phyloP scores from a whole-genome alignment of 225 moss, liverwort and hornwort species.

The Asterella californica region DNA sequence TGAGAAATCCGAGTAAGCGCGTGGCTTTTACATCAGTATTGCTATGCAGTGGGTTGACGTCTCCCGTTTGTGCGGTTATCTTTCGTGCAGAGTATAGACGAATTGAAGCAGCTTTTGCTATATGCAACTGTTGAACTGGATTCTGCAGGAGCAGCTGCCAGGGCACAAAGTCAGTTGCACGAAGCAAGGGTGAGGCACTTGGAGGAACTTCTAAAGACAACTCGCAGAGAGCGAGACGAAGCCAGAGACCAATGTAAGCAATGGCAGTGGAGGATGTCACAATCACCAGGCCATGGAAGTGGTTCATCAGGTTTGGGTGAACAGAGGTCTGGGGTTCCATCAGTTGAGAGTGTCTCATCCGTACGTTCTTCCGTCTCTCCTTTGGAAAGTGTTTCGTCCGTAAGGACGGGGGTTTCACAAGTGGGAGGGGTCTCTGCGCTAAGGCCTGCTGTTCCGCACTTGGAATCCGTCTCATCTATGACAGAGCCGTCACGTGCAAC shows the following conservation, averaged over 20 bases:
- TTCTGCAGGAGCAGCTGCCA: conserved; percentile 56
- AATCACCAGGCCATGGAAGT: conserved; percentile 46
- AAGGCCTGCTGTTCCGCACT: neutral
- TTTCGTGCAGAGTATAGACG: conserved; percentile 56
- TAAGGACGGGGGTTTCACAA: conserved; percentile 14
- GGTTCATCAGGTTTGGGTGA: conserved; percentile 2
- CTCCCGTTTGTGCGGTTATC: neutral
- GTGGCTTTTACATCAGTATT: neutral
- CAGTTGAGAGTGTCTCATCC: neutral
- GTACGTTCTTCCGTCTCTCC: neutral
- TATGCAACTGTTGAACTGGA: conserved; percentile 69
- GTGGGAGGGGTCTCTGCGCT: neutral
- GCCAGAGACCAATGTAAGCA: conserved; percentile 60
- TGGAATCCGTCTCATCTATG: conserved; percentile 35
- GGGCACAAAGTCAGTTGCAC: conserved; percentile 57
- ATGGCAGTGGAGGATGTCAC: conserved; percentile 55
- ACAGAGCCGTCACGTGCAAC: conserved; percentile 38
- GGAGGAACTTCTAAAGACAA: conserved; percentile 69
- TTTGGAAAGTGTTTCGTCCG: neutral
- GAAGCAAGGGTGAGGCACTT: conserved; percentile 75
- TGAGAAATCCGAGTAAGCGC: neutral
- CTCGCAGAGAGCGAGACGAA: conserved; percentile 73
- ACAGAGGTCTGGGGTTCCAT: neutral
- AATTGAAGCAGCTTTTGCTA: conserved; percentile 58
- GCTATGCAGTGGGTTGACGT: neutral